A percentile compares a stretch with the other conserved stretches of the same genome.
Evolutionary conservation across 495 filamentous ascomycete genomes (phyloP).

Genomic region (Baudoinia panamericana): DNA sequence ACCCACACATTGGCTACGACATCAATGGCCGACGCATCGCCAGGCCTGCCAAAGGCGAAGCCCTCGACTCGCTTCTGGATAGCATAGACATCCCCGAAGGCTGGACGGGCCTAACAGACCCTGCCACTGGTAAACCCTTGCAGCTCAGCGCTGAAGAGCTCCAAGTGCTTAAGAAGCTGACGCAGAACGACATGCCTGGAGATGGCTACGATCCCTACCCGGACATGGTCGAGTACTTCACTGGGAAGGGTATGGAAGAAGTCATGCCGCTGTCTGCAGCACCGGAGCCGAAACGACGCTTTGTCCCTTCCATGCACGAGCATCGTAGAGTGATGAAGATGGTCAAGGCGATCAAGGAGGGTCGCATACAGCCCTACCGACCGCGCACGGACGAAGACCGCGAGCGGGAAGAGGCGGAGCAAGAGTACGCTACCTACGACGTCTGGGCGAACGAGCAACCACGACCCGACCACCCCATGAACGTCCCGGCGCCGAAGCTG

Average conservation of each 20-base stretch:
- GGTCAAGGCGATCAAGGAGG: constrained; percentile 87
- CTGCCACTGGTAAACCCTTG: constrained; percentile 79
- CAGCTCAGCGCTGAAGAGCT: constrained; percentile 79
- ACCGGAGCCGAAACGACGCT: constrained; percentile 89
- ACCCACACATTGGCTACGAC: constrained; percentile 96
- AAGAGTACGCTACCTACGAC: constrained; percentile 57
- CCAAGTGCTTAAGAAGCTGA: constrained; percentile 74
- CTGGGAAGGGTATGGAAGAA: constrained; percentile 56
- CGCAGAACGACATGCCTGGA: constrained; percentile 75
- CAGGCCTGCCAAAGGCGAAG: constrained; percentile 87
- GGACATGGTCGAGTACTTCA: constrained; percentile 83
- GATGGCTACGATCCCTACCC: constrained; percentile 88
- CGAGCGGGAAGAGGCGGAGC: constrained; percentile 44
- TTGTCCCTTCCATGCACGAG: constrained; percentile 96
- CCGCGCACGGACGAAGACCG: constrained; percentile 51
- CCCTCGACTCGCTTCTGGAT: constrained; percentile 83
- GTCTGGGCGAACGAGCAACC: constrained; percentile 87
- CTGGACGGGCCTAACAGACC: constrained; percentile 92
- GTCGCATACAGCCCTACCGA: constrained; percentile 83
- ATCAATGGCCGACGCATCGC: constrained; percentile 97
- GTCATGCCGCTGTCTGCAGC: constrained; percentile 89
- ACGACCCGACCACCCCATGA: constrained; percentile 76
- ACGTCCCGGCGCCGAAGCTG: constrained; percentile 90
- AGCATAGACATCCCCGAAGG: constrained; percentile 97
- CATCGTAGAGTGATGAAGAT: constrained; percentile 96